Evolutionary conservation across 257 asterid species (phyloP), one percentile per base, ranked within the genome.

Genomic region (Vinca minor): DNA sequence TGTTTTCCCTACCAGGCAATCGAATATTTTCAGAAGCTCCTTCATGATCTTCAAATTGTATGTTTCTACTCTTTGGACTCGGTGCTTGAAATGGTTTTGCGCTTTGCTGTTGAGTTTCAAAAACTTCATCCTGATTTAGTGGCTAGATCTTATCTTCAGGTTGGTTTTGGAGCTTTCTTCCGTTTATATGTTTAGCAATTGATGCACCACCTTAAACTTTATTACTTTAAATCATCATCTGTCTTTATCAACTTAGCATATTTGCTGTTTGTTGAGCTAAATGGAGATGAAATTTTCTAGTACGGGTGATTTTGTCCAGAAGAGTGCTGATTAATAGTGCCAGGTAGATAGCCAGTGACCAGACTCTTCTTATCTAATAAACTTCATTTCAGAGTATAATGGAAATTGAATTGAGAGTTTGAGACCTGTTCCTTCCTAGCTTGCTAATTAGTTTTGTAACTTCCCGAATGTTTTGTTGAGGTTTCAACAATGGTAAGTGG

Each of bases 81-180:
- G 23, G 72, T 67, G 65, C 81, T 83, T 75, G 97, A 93, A 79
- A 76, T 73, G 61, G 81, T 83, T 73, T 70, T 93, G 81, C 87
- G 80, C 77, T 86, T 85, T 76, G 83, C 87, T 69, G 89, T 85
- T 35, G 91, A 82, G 73, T 78, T 93, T 77, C 98, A 93, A 74
- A 89, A 87, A 18, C 56, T 72, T 47, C 87, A 76, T 79, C 97
- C 98, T 34, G 98, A 89, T 73, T 82, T 93, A 78, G 89, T 89
- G 62, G 84, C 97, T 73, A 81, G 98, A 80, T 89, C 94, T 77
- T 74, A 81, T 84, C 74, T 93, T 70, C 98, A 93, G 97, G 98
- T 93, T 74, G 62, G 62, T 56, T 56, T 6, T 56, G 42, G 8
- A 56, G 36, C 31, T 3, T 17, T 11, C 39, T 31, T 20, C 31